Percentiles rank a stretch among this genome's conserved stretches.
phyloP scores from a whole-genome alignment of 2,329 filamentous ascomycete species.

The Penicillium sp. region DNA sequence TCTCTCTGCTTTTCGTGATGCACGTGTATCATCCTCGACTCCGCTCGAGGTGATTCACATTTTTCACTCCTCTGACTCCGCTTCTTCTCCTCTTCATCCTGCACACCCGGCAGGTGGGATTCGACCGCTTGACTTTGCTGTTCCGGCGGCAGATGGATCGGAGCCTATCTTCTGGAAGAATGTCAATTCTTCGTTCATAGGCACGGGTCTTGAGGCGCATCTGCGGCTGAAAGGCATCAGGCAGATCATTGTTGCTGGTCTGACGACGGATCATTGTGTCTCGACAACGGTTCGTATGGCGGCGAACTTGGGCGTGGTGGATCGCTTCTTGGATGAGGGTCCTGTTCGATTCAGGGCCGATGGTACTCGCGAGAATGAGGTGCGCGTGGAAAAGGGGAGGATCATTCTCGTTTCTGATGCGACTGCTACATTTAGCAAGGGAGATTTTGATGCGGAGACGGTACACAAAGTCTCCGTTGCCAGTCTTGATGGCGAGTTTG shows the following conservation, averaged over 20 bases:
- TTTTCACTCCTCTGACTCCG: conserved; percentile 47
- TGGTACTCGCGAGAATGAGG: conserved; percentile 27
- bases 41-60: conserved; percentile 50
- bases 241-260: conserved; percentile 48
- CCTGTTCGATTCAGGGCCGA: conserved; percentile 23
- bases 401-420: conserved; percentile 53
- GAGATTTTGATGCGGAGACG: conserved; percentile 50
- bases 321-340: conserved; percentile 29
- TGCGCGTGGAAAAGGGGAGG: conserved; percentile 32
- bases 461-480: conserved; percentile 51
- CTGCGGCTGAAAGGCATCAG: conserved; percentile 40
- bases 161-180: conserved; percentile 50
- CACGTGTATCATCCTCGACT: conserved; percentile 19
- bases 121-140: conserved; percentile 37
- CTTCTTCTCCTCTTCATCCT: conserved; percentile 44
- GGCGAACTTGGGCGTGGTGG: conserved; percentile 50
- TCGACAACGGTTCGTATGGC: conserved; percentile 55
- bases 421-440: conserved; percentile 52
- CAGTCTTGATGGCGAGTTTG: conserved; percentile 53
- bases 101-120: conserved; percentile 33
- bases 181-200: conserved; percentile 54
- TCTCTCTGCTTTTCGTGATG: conserved; percentile 41
- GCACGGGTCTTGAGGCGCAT: conserved; percentile 47
- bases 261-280: conserved; percentile 57
- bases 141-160: conserved; percentile 33